phyloP scores from a whole-genome alignment of 1,284 basidiomycete species.

The Peniophora sp. region DNA sequence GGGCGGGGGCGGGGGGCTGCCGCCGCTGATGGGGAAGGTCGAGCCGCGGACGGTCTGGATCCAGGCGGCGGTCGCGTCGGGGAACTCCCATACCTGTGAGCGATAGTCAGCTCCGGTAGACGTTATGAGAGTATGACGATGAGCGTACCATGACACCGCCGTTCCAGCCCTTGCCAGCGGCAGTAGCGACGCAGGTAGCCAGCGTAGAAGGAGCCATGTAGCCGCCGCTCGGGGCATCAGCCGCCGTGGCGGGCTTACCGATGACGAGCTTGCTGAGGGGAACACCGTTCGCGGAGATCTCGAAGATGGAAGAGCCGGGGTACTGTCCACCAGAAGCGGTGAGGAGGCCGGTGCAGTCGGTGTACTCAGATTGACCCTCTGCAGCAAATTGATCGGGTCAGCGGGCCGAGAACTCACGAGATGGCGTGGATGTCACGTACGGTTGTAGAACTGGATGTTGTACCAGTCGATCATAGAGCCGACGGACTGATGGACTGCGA shows the following conservation, averaged over 20 bases:
- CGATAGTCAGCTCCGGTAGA: background rate
- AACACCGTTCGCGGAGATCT: constrained; percentile 52
- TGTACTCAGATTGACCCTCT: constrained; percentile 45
- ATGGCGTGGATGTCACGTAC: too few species aligned
- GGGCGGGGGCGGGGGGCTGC: too few species aligned
- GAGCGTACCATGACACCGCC: constrained; percentile 43
- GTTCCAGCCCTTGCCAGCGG: constrained; percentile 47
- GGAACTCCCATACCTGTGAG: constrained; percentile 20
- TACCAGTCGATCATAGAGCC: constrained; percentile 41
- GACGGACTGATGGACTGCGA: constrained; percentile 44
- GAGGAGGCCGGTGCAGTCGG: constrained; percentile 46
- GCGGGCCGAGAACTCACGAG: too few species aligned
- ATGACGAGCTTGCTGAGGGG: constrained; percentile 44
- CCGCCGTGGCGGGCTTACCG: constrained; percentile 49
- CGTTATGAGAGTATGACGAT: background rate
- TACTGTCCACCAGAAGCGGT: constrained; percentile 41
- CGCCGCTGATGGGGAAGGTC: background rate
- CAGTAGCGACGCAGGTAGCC: constrained; percentile 46
- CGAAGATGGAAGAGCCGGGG: constrained; percentile 47
- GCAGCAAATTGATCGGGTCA: too few species aligned
- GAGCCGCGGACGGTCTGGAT: constrained; percentile 33
- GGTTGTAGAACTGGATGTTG: constrained; percentile 55
- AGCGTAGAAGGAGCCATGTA: constrained; percentile 45
- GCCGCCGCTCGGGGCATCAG: constrained; percentile 47
- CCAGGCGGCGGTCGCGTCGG: constrained; percentile 39